phyloP scores from a whole-genome alignment of 768 basidiomycete genomes.

The Arthromyces matolae region DNA sequence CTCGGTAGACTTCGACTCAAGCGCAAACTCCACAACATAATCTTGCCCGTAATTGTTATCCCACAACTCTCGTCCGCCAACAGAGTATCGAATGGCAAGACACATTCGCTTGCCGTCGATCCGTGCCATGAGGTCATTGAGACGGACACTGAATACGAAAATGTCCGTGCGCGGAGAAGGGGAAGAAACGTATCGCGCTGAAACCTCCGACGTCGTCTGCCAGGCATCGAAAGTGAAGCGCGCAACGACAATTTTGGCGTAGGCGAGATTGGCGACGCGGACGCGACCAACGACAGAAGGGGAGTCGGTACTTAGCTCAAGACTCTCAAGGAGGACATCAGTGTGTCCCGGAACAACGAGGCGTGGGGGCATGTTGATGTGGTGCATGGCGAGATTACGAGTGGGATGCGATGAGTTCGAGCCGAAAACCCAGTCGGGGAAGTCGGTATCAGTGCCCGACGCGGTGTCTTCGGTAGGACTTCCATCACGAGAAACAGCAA shows the following conservation, averaged over 20 bases:
- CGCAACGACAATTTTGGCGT: constrained; percentile 80
- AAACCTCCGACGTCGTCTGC: constrained; percentile 95
- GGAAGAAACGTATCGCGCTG: constrained; percentile 59
- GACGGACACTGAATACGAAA: constrained; percentile 71
- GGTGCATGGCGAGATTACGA: constrained; percentile 50
- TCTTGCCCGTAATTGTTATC: constrained; percentile 84
- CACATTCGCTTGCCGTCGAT: constrained; percentile 83
- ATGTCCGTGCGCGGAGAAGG: constrained; percentile 58
- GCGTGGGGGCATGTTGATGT: constrained; percentile 63
- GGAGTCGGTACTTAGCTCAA: constrained; percentile 50
- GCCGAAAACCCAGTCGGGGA: constrained; percentile 66
- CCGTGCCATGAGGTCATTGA: constrained; percentile 72
- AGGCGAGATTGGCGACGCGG: constrained; percentile 82
- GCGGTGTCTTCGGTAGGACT: constrained; percentile 80
- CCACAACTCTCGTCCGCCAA: constrained; percentile 80
- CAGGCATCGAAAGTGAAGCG: constrained; percentile 93
- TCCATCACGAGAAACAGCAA: constrained; percentile 88
- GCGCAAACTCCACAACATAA: constrained; percentile 70
- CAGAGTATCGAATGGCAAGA: constrained; percentile 70
- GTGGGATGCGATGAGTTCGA: constrained; percentile 25
- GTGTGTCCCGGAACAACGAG: constrained; percentile 26
- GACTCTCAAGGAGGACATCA: constrained; percentile 52
- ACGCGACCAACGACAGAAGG: constrained; percentile 66
- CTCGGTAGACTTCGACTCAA: constrained; percentile 18
- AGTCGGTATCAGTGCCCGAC: constrained; percentile 75